Evolutionary conservation across 2,329 filamentous ascomycete species (phyloP).

Genomic region (Hypoxylon sp.): DNA sequence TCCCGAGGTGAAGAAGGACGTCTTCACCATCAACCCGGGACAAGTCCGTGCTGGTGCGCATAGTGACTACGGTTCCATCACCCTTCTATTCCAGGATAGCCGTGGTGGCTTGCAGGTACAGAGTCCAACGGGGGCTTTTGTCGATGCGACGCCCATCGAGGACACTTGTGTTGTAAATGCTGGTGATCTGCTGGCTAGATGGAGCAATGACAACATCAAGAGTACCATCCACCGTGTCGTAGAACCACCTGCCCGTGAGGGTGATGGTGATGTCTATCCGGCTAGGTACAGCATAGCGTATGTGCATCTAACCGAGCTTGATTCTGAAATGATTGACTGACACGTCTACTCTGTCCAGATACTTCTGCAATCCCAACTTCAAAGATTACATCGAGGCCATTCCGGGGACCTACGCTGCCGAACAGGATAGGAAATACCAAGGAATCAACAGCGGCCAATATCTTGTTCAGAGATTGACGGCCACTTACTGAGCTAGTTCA

Average conservation of each 20-base stretch:
- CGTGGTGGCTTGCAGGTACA: slow-evolving; percentile 45
- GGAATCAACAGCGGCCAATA: slow-evolving; percentile 84
- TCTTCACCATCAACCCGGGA: slow-evolving; percentile 72
- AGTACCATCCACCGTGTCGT: slow-evolving; percentile 91
- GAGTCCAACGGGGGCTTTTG: slow-evolving; percentile 78
- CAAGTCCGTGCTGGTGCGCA: slow-evolving; percentile 83
- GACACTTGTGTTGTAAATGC: slow-evolving; percentile 89
- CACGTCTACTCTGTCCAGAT: slow-evolving; percentile 60
- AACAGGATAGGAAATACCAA: slow-evolving; percentile 79
- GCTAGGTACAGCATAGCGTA: slow-evolving; percentile 86
- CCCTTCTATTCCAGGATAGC: slow-evolving; percentile 68
- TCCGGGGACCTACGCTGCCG: slow-evolving; percentile 74
- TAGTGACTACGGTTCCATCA: slow-evolving; percentile 71
- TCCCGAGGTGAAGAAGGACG: slow-evolving; percentile 69
- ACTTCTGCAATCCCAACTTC: slow-evolving; percentile 90
- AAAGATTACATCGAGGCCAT: slow-evolving; percentile 79
- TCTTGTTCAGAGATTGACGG: slow-evolving; percentile 76
- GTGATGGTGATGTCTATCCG: slow-evolving; percentile 68
- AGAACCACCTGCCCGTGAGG: slow-evolving; percentile 73
- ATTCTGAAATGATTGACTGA: slow-evolving; percentile 8
- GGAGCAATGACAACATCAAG: slow-evolving; percentile 92
- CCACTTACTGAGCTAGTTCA: slow-evolving; percentile 76
- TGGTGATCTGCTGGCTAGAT: slow-evolving; percentile 83
- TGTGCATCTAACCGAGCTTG: slow-evolving; percentile 42
- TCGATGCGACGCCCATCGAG: slow-evolving; percentile 83